These are phyloP conservation scores for Paraconiothyrium brasiliense DNA, from an alignment of 2,329 filamentous ascomycete species.

Conservation along the genomic window DNA sequence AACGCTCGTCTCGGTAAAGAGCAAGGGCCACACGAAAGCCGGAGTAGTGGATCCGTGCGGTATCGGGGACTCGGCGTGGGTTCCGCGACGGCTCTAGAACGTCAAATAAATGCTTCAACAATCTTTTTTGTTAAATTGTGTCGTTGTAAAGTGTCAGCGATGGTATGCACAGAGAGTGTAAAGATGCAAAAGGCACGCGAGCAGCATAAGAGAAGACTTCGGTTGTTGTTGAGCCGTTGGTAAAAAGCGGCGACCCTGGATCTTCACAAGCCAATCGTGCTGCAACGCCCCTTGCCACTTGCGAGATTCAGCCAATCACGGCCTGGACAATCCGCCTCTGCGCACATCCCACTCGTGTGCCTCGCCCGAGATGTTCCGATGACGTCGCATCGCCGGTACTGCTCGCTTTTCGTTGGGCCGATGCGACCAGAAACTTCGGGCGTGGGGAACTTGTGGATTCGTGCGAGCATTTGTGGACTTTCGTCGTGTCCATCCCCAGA, in stretches of 20 bases:
- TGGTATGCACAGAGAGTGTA: slow-evolving; percentile 12
- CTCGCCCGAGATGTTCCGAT: slow-evolving; percentile 32
- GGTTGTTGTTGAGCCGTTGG: slow-evolving; percentile 4
- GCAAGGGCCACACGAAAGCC: slow-evolving; percentile 23
- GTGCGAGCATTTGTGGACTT: not conserved
- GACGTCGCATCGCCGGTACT: slow-evolving; percentile 23
- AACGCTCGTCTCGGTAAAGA: slow-evolving; percentile 27
- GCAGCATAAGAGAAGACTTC: slow-evolving; percentile 11
- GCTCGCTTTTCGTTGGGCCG: slow-evolving; percentile 17
- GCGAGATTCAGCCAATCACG: slow-evolving; percentile 22
- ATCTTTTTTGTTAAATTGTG: not conserved
- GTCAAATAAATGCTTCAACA: not conserved
- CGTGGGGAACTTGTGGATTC: slow-evolving; percentile 3
- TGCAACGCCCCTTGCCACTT: slow-evolving; percentile 16
- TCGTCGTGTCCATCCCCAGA: not conserved
- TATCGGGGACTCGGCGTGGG: slow-evolving; percentile 5
- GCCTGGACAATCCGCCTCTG: slow-evolving; percentile 15
- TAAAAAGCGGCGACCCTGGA: not conserved
- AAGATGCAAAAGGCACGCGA: slow-evolving; percentile 19
- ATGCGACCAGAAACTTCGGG: slow-evolving; percentile 1
- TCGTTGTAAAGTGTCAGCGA: not conserved
- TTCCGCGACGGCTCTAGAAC: slow-evolving; percentile 20
- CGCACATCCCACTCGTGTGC: slow-evolving; percentile 15
- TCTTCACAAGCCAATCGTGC: slow-evolving; percentile 15
- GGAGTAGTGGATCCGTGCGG: slow-evolving; percentile 24